Evolutionary conservation across 306 rosid species (phyloP).

Genomic region (Begonia loranthoides): DNA sequence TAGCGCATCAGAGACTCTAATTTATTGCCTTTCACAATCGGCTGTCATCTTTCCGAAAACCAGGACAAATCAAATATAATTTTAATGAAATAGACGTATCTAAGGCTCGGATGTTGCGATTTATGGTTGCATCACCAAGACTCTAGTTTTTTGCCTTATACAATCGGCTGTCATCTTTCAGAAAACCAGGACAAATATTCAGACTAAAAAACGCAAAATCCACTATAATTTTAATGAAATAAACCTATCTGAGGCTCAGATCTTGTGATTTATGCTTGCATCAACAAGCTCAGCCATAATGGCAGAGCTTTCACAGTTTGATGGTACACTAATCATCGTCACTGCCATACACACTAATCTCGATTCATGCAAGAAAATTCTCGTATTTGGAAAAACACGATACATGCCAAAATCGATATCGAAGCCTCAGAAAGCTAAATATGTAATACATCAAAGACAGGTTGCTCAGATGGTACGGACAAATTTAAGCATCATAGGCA

Average conservation of each 20-base stretch:
- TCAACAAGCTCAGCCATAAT: conserved; percentile 40
- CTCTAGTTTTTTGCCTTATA: conserved; percentile 86
- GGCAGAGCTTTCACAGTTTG: conserved; percentile 75
- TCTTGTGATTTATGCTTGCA: conserved; percentile 21
- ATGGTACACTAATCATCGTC: conserved; percentile 59
- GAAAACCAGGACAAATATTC: too few species aligned
- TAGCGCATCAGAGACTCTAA: conserved; percentile 89
- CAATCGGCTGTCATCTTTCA: not conserved
- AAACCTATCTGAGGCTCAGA: conserved; percentile 34
- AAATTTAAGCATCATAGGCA: conserved; percentile 31
- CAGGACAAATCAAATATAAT: too few species aligned
- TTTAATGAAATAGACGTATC: too few species aligned
- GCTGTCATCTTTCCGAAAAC: too few species aligned
- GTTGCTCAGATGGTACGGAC: conserved; percentile 38
- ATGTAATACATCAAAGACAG: conserved; percentile 6
- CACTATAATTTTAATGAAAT: too few species aligned
- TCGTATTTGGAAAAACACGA: not conserved
- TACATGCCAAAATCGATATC: too few species aligned
- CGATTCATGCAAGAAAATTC: too few species aligned
- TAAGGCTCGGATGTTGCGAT: conserved; percentile 42
- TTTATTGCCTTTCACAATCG: conserved; percentile 47
- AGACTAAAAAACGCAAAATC: too few species aligned
- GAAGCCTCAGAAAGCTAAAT: conserved; percentile 25
- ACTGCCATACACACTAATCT: conserved; percentile 18
- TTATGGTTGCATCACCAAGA: conserved; percentile 55